Evolutionary conservation across 768 basidiomycete species (phyloP).

Genomic region (Russula brevipes): DNA sequence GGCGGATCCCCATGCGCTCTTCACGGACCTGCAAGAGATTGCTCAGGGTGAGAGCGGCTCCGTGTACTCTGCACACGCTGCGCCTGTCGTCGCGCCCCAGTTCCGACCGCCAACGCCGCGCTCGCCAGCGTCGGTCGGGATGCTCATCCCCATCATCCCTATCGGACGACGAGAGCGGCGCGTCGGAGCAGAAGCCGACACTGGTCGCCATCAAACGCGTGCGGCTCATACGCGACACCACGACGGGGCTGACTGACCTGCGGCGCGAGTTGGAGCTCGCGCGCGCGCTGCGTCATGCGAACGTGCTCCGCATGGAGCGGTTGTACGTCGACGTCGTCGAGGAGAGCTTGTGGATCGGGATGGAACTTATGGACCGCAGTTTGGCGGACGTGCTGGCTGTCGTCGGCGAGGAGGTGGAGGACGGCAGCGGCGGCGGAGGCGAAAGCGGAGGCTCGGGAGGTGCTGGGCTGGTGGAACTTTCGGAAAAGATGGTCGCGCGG

Average conservation of each 20-base stretch:
- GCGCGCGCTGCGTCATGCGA: conserved; percentile 51
- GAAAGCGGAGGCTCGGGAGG: conserved; percentile 45
- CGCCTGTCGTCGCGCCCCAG: conserved; percentile 1
- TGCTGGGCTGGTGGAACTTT: conserved; percentile 55
- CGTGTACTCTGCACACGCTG: conserved; percentile 45
- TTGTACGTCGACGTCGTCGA: conserved; percentile 59
- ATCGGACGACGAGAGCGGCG: not conserved
- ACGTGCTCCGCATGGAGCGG: conserved; percentile 62
- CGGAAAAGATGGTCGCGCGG: conserved; percentile 65
- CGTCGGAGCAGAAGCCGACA: conserved; percentile 27
- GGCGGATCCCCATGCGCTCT: conserved; percentile 58
- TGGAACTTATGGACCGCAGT: conserved; percentile 89
- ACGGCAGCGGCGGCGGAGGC: conserved; percentile 30
- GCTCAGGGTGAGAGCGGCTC: conserved; percentile 81
- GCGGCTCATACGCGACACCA: conserved; percentile 50
- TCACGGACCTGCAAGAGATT: conserved; percentile 67
- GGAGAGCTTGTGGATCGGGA: conserved; percentile 70
- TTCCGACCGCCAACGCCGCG: conserved; percentile 17
- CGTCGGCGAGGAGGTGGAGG: not conserved
- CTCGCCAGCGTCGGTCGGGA: conserved; percentile 11
- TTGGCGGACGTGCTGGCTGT: conserved; percentile 74
- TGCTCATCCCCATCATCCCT: not conserved
- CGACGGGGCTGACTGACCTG: conserved; percentile 60
- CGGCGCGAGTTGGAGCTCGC: conserved; percentile 56
- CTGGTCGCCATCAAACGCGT: conserved; percentile 73